Percentiles rank a stretch among this genome's conserved stretches.
Conservation (phyloP, 768 basidiomycete species). For the Termitomyces sp. region DNA sequence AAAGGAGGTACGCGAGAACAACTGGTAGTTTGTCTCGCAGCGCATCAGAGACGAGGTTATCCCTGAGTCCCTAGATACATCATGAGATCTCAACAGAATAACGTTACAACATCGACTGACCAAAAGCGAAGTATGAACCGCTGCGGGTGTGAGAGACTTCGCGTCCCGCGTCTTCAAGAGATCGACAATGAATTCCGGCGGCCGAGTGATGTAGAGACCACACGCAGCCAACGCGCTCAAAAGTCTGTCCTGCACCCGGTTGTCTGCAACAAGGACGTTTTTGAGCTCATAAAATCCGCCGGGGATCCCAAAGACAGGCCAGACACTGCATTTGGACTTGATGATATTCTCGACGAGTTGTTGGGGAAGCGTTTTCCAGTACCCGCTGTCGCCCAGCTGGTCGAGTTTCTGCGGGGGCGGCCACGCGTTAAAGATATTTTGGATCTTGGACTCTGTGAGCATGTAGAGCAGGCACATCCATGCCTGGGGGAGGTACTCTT, state of each 20-base stretch:
- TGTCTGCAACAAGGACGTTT: conserved; percentile 22
- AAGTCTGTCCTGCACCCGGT: conserved; percentile 12
- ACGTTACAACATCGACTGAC: conserved; percentile 17
- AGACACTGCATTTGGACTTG: conserved; percentile 21
- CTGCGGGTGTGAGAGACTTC: conserved; percentile 20
- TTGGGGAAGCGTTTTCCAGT: conserved; percentile 30
- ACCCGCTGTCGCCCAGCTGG: conserved; percentile 33
- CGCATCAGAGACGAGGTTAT: conserved; percentile 2
- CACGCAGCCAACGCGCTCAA: conserved; percentile 25
- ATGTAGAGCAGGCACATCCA: conserved; percentile 33
- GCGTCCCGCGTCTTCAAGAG: conserved; percentile 15
- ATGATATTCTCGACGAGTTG: conserved; percentile 24
- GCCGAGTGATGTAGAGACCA: conserved; percentile 30
- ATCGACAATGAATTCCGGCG: conserved; percentile 28
- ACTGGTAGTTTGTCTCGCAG: conserved; percentile 2
- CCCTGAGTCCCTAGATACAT: conserved; percentile 11
- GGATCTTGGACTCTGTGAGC: conserved; percentile 18
- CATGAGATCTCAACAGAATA: neutral
- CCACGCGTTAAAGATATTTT: conserved; percentile 34
- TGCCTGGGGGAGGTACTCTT: conserved; percentile 36
- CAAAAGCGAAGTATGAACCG: conserved; percentile 23
- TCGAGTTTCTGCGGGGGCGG: conserved; percentile 26
- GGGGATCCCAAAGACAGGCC: conserved; percentile 25
- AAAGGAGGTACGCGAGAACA: conserved; percentile 31
- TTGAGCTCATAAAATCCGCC: conserved; percentile 9